phyloP scores from a whole-genome alignment of 805 yeast species.

The Candida sanyiensis region DNA sequence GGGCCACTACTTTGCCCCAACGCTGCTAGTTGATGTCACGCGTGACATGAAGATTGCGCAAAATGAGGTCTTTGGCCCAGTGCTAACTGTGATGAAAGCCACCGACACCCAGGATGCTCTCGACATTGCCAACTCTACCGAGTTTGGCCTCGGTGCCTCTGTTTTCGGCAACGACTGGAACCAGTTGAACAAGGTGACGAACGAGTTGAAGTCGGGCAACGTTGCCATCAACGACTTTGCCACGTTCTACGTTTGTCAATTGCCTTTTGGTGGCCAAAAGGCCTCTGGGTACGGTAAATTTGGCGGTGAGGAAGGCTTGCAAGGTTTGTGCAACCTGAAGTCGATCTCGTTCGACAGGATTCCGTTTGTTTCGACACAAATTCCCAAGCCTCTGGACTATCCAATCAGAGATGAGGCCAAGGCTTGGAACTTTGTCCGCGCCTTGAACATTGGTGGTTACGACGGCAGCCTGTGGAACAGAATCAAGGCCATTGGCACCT shows the following conservation, averaged over 20 bases:
- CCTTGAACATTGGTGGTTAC: constrained; percentile 81
- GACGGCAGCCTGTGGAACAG: constrained; percentile 68
- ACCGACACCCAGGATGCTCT: constrained; percentile 60
- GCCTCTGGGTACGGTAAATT: constrained; percentile 97
- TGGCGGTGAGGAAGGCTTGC: constrained; percentile 95
- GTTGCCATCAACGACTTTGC: constrained; percentile 98
- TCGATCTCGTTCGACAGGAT: constrained; percentile 81
- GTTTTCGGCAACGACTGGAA: constrained; percentile 67
- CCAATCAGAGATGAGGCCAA: constrained; percentile 76
- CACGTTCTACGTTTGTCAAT: constrained; percentile 88
- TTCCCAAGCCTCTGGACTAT: constrained; percentile 87
- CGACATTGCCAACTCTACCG: constrained; percentile 72
- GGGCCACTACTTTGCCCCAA: constrained; percentile 92
- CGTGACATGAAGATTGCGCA: constrained; percentile 73
- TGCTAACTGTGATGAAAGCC: constrained; percentile 76
- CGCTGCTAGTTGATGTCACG: constrained; percentile 77
- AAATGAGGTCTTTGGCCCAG: constrained; percentile 93
- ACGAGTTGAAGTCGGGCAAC: constrained; percentile 71
- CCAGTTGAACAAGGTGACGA: constrained; percentile 58
- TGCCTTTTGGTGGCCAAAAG: constrained; percentile 93
- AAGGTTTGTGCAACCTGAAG: constrained; percentile 83
- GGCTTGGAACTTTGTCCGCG: constrained; percentile 86
- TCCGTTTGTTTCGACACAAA: constrained; percentile 70
- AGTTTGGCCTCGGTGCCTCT: constrained; percentile 88
- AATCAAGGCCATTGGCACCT: constrained; percentile 45